Percentiles rank a stretch among this genome's conserved stretches.
phyloP scores from a whole-genome alignment of 2,329 filamentous ascomycete genomes.

The Epichloe bromicola region DNA sequence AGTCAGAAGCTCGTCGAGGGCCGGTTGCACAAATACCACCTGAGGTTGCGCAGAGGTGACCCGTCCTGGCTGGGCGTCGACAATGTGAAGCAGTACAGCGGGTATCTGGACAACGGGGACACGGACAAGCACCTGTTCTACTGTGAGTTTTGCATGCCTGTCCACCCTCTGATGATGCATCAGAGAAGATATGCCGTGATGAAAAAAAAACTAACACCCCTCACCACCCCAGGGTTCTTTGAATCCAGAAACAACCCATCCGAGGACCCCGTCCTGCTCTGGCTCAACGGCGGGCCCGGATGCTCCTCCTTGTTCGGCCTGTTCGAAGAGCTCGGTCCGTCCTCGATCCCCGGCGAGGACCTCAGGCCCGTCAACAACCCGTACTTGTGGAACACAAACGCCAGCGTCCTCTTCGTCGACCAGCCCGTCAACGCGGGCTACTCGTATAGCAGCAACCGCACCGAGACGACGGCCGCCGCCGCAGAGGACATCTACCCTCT shows the following conservation, averaged over 20 bases:
- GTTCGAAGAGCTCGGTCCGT: constrained; percentile 64
- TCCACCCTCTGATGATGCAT: not conserved
- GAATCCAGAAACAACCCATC: constrained; percentile 26
- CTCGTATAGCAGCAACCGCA: constrained; percentile 50
- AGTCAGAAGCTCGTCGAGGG: no score
- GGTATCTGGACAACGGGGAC: constrained; percentile 90
- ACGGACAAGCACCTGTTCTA: constrained; percentile 98
- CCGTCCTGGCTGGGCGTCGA: constrained; percentile 75
- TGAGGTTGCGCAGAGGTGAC: constrained; percentile 82
- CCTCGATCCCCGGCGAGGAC: constrained; percentile 42
- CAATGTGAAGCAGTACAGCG: constrained; percentile 92
- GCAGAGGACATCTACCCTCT: constrained; percentile 96
- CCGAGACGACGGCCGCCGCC: constrained; percentile 85
- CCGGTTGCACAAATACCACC: constrained; percentile 37
- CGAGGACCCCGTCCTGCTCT: constrained; percentile 38
- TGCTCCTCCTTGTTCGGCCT: constrained; percentile 26
- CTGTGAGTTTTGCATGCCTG: constrained; percentile 47
- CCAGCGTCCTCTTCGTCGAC: constrained; percentile 59
- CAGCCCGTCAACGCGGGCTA: constrained; percentile 34
- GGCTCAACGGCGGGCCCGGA: constrained; percentile 28
- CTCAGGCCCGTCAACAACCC: constrained; percentile 33
- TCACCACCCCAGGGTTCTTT: constrained; percentile 38
- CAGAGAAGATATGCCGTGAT: no score
- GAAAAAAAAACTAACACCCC: not conserved
- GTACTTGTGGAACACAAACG: constrained; percentile 49